Evolutionary conservation across 2,329 filamentous ascomycete species (phyloP), one percentile per base, ranked within the genome.

Genomic region (Dothideomycetidae sp.): DNA sequence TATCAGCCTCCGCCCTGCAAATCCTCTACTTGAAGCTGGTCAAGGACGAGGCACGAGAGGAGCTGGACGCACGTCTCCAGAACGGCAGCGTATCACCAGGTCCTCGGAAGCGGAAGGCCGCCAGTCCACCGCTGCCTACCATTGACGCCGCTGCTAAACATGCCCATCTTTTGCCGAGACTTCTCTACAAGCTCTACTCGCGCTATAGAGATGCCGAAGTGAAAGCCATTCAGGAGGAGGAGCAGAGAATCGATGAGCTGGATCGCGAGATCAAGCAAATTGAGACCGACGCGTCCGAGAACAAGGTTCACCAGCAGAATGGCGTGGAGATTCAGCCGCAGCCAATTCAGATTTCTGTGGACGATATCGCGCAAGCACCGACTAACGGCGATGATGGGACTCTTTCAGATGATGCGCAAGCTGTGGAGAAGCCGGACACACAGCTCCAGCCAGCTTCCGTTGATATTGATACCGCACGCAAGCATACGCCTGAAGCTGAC

Each of bases 1-100:
- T 96, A 54, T 79, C 68, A 33, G 75, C 85, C 5, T 81, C 86
- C 57, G 73, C 83, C 30, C 65, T 96, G 47, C 75, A 81, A 57
- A 72, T 79, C 52, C 68, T 90, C 36, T 94, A 92, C 56, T 62
- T 85, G 47, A 70, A 73, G 41, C 62, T 93, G 41, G 59, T 94
- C 54, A 73, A 73, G 47, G 80, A 92, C 47, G 84, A 90, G 56
- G 58, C 77, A 45, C 71, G 61, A 48, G 33, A 37, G 10, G 37
- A 37, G 9, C 40, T 45, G 31, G 31, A 34, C 17, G 41, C 41
- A 19, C 53, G 56, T 40, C 35, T 39, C 19, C 37, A 41, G 15
- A 68, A 68, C 46, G 63, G 61, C 36, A 58, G 66, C 19, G 53
- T 63, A 23, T 68, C 72, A 4, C 50, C 50, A 1, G 46, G 39